phyloP scores from a whole-genome alignment of 495 filamentous ascomycete species.

The Zalerion maritima region DNA sequence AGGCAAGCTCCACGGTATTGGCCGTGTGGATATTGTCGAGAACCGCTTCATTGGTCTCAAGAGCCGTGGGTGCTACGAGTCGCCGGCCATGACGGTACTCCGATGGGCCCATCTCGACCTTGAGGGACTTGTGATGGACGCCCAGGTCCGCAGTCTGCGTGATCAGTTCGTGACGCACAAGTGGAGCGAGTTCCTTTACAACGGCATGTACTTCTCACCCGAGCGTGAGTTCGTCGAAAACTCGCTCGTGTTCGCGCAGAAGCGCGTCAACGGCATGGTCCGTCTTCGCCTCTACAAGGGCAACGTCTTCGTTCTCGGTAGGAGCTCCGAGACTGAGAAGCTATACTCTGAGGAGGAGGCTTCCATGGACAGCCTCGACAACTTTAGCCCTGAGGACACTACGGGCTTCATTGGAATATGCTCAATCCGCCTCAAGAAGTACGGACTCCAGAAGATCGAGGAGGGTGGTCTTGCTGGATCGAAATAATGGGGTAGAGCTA shows the following conservation, averaged over 20 bases:
- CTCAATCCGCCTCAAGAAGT: slow-evolving; percentile 85
- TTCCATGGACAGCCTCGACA: slow-evolving; percentile 77
- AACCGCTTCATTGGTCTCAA: slow-evolving; percentile 77
- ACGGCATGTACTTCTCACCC: slow-evolving; percentile 69
- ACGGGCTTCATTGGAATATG: slow-evolving; percentile 71
- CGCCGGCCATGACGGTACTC: slow-evolving; percentile 53
- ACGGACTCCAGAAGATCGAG: slow-evolving; percentile 53
- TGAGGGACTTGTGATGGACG: slow-evolving; percentile 75
- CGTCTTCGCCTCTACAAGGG: slow-evolving; percentile 67
- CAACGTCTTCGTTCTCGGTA: slow-evolving; percentile 54
- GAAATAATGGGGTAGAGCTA: too few relatives aligned
- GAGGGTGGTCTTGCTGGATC: too few relatives aligned
- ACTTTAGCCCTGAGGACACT: slow-evolving; percentile 49
- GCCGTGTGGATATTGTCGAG: slow-evolving; percentile 87
- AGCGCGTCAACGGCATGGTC: slow-evolving; percentile 40
- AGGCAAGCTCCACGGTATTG: slow-evolving; percentile 61
- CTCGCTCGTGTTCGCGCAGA: slow-evolving; percentile 54
- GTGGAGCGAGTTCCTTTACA: slow-evolving; percentile 66
- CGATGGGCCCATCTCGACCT: slow-evolving; percentile 68
- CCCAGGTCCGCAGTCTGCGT: slow-evolving; percentile 68
- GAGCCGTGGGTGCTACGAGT: slow-evolving; percentile 85
- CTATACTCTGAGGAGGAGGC: slow-evolving; percentile 69
- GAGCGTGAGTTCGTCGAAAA: slow-evolving; percentile 53
- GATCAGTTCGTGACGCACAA: slow-evolving; percentile 69
- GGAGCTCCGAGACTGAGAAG: slow-evolving; percentile 65